These are phyloP conservation scores for Bothriochloa decipiens DNA, from an alignment of 176 grass and related monocot genomes.

Conservation along the genomic window DNA sequence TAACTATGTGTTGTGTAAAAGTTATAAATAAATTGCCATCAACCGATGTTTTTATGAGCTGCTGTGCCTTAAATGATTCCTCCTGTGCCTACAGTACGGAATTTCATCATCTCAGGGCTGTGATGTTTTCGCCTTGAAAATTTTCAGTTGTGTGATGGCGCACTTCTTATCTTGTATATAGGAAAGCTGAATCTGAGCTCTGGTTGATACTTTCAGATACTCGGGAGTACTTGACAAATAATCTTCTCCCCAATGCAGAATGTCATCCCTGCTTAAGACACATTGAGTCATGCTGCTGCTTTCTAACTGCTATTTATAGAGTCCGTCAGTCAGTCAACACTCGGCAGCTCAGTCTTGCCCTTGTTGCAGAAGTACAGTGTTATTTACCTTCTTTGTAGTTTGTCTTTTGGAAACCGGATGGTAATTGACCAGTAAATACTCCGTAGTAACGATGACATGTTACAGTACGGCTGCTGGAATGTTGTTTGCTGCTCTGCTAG, in stretches of 20 bases:
- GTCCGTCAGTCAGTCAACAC: neutral
- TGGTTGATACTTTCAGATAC: neutral
- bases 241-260: too few species aligned
- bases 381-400: too few species aligned
- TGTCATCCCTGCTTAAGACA: too few species aligned
- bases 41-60: neutral
- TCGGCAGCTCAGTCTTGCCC: too few species aligned
- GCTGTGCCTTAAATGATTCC: neutral
- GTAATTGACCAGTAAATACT: neutral
- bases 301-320: neutral
- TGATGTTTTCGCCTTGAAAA: neutral
- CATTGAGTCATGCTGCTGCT: neutral
- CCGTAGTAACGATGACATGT: too few species aligned
- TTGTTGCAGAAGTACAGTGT: too few species aligned
- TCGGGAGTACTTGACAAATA: too few species aligned
- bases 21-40: neutral
- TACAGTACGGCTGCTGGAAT: too few species aligned
- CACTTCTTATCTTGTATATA: neutral
- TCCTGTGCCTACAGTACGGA: neutral
- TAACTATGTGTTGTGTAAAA: neutral
- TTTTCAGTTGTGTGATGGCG: neutral
- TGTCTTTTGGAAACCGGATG: neutral
- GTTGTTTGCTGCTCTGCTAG: neutral
- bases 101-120: neutral
- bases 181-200: neutral